A percentile compares a stretch with the other conserved stretches of the same genome.
phyloP scores from a whole-genome alignment of 495 filamentous ascomycete species.

The Lophiotrema nucula region DNA sequence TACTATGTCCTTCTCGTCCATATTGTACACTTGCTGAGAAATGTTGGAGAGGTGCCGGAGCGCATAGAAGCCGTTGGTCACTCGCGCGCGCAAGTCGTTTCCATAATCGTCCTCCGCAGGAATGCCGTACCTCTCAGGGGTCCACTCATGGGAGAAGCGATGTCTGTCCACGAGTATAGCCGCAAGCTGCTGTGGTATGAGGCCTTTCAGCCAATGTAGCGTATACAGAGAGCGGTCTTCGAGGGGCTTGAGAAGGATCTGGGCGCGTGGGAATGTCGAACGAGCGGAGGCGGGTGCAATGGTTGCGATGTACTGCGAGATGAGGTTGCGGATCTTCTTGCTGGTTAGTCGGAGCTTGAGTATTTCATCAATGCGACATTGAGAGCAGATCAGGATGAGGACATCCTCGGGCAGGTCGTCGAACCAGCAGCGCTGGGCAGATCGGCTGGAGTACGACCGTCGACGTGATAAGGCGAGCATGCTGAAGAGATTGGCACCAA shows the following conservation, averaged over 20 bases:
- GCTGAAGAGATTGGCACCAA: not conserved
- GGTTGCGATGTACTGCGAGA: slow-evolving; percentile 13
- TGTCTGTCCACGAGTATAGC: slow-evolving; percentile 28
- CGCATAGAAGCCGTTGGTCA: slow-evolving; percentile 27
- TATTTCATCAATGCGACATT: slow-evolving; percentile 22
- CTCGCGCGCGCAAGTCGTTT: slow-evolving; percentile 11
- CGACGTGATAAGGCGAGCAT: slow-evolving; percentile 4
- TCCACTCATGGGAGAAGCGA: slow-evolving; percentile 19
- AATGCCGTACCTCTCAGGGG: slow-evolving; percentile 19
- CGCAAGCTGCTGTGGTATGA: slow-evolving; percentile 27
- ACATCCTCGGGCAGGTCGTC: slow-evolving; percentile 28
- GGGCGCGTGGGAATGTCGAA: slow-evolving; percentile 13
- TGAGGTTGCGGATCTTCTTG: slow-evolving; percentile 10
- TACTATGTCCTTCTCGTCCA: not conserved
- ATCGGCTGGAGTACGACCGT: not conserved
- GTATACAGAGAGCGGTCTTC: slow-evolving; percentile 12
- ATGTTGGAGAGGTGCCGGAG: slow-evolving; percentile 16
- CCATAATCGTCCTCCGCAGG: slow-evolving; percentile 26
- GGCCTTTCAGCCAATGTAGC: slow-evolving; percentile 21
- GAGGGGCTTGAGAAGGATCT: slow-evolving; percentile 6
- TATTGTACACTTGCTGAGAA: slow-evolving; percentile 20
- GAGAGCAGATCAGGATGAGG: slow-evolving; percentile 22
- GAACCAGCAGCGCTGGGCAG: slow-evolving; percentile 2
- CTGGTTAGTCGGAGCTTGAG: slow-evolving; percentile 19
- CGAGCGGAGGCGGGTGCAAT: slow-evolving; percentile 21